These are phyloP conservation scores for Mucor irregularis DNA, from an alignment of 371 early-diverging fungal species.

Conservation along the genomic window DNA sequence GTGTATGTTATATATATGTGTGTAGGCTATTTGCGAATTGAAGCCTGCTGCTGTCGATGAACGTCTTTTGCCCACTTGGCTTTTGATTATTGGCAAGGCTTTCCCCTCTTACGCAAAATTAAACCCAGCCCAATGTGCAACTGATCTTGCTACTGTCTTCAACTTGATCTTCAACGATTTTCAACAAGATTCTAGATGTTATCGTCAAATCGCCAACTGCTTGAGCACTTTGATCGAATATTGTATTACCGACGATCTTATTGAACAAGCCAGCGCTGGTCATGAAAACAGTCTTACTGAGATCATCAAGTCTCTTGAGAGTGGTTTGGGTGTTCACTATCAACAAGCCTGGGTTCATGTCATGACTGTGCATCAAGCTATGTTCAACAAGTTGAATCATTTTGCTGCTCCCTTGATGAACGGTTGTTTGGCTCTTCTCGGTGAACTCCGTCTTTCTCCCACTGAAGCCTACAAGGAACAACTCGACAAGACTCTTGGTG, in stretches of 20 bases:
- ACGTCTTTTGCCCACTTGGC: conserved; percentile 82
- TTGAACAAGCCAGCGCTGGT: conserved; percentile 50
- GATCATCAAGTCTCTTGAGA: conserved; percentile 56
- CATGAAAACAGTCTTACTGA: conserved; percentile 40
- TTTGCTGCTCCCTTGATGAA: conserved; percentile 67
- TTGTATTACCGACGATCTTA: conserved; percentile 72
- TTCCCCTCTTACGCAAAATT: conserved; percentile 66
- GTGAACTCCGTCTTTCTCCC: conserved; percentile 79
- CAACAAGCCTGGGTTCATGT: conserved; percentile 84
- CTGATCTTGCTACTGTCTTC: conserved; percentile 69
- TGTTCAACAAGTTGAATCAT: conserved; percentile 75
- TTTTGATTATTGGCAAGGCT: conserved; percentile 76
- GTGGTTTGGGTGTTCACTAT: conserved; percentile 74
- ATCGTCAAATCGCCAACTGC: conserved; percentile 66
- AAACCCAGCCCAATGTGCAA: conserved; percentile 51
- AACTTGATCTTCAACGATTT: conserved; percentile 72
- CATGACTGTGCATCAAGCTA: conserved; percentile 71
- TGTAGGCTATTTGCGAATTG: conserved; percentile 70
- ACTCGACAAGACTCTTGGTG: conserved; percentile 79
- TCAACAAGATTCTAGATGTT: conserved; percentile 60
- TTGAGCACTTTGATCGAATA: conserved; percentile 65
- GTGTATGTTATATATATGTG: conserved; percentile 10
- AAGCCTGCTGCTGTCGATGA: conserved; percentile 87
- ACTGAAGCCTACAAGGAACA: conserved; percentile 85
- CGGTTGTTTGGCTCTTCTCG: conserved; percentile 63